These are phyloP conservation scores for Puccinia horiana DNA, from an alignment of 1,284 basidiomycete species.

Conservation along the genomic window DNA sequence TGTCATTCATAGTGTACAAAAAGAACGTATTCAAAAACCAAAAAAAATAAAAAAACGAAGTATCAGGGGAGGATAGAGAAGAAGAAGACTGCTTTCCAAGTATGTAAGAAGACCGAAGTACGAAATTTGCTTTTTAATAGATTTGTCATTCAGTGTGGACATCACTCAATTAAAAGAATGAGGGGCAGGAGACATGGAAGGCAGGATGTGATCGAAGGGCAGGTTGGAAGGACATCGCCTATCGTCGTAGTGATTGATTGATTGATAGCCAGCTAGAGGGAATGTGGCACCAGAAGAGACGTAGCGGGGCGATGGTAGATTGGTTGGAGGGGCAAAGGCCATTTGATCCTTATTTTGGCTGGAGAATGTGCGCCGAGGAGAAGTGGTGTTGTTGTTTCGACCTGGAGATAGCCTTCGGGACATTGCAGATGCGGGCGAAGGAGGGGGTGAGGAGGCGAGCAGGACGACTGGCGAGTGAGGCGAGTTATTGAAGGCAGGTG, in stretches of 20 bases:
- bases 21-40: no score
- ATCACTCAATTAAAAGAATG: not conserved
- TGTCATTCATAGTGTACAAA: no score
- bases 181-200: not conserved
- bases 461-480: constrained; percentile 17
- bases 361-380: constrained; percentile 17
- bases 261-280: not conserved
- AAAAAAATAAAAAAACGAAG: not conserved
- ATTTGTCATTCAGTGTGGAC: not conserved
- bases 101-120: no score
- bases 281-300: not conserved
- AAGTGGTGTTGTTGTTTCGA: not conserved
- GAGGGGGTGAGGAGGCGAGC: not conserved
- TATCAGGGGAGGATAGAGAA: not conserved
- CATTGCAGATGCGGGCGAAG: not conserved
- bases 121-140: not conserved
- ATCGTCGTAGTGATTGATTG: not conserved
- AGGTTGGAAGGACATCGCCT: not conserved
- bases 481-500: not conserved
- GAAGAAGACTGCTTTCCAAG: not conserved
- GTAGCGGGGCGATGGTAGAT: not conserved
- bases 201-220: not conserved
- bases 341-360: not conserved
- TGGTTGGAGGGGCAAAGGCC: not conserved
- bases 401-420: not conserved